These are phyloP conservation scores for Calvatia gigantea DNA, from an alignment of 768 basidiomycete species.

Conservation along the genomic window DNA sequence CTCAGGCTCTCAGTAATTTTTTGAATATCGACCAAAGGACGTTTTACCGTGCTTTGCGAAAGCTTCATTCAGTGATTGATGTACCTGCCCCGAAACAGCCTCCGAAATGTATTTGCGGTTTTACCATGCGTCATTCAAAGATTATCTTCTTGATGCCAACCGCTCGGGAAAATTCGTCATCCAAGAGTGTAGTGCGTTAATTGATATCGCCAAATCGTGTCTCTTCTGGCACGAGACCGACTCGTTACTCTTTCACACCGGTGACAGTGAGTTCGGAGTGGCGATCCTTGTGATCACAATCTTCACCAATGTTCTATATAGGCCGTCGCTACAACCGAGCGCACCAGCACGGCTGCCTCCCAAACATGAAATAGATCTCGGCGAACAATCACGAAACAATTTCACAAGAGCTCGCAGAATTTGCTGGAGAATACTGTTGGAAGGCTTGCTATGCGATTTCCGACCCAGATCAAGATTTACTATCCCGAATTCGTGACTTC, in stretches of 20 bases:
- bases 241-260: neutral
- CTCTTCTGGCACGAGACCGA: neutral
- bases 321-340: neutral
- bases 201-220: neutral
- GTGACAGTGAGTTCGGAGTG: neutral
- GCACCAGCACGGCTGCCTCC: neutral
- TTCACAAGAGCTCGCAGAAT: neutral
- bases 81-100: neutral
- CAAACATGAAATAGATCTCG: neutral
- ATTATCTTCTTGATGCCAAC: neutral
- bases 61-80: neutral
- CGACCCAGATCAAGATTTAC: neutral
- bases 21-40: neutral
- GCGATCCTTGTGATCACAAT: neutral
- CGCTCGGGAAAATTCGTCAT: neutral
- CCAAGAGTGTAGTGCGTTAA: neutral
- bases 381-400: too few relatives aligned
- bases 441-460: neutral
- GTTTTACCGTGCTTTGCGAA: neutral
- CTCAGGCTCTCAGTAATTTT: neutral
- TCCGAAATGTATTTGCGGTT: neutral
- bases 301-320: neutral
- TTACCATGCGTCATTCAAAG: neutral
- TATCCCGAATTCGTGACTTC: neutral
- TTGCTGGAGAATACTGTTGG: neutral